phyloP scores from a whole-genome alignment of 306 rosid genomes.

The Cicer arietinum region DNA sequence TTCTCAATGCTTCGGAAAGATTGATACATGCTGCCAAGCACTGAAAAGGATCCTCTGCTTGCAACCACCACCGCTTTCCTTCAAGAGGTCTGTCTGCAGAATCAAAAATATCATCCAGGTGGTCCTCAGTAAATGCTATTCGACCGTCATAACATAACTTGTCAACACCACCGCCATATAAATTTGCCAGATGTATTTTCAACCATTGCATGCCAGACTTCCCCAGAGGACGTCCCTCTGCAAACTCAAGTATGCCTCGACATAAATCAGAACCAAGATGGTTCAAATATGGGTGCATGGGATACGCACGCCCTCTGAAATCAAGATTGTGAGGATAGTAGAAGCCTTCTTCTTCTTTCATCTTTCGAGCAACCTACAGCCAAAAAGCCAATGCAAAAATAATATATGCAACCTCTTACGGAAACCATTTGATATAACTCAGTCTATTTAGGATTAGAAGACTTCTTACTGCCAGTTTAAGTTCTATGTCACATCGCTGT shows the following conservation, averaged over 20 bases:
- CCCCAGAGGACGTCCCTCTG: constrained; percentile 88
- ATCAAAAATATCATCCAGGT: constrained; percentile 77
- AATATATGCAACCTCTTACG: constrained; percentile 18
- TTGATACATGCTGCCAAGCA: constrained; percentile 88
- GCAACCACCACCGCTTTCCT: constrained; percentile 93
- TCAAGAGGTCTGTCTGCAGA: constrained; percentile 91
- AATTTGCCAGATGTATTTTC: constrained; percentile 95
- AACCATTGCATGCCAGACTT: constrained; percentile 89
- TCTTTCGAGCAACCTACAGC: constrained; percentile 89
- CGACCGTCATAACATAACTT: constrained; percentile 79
- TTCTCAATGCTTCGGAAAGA: constrained; percentile 89
- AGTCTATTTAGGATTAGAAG: constrained; percentile 38
- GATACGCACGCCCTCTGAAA: constrained; percentile 98
- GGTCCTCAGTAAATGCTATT: constrained; percentile 67
- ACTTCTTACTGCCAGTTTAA: constrained; percentile 88
- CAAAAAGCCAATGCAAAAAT: constrained; percentile 40
- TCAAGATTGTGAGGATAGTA: constrained; percentile 97
- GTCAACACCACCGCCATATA: constrained; percentile 92
- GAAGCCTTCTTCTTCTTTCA: constrained; percentile 96
- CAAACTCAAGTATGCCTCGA: constrained; percentile 91
- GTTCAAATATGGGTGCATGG: constrained; percentile 93
- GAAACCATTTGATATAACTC: constrained; percentile 34
- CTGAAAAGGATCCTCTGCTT: constrained; percentile 98
- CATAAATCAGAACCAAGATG: constrained; percentile 99
- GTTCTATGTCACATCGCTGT: constrained; percentile 89